phyloP scores from a whole-genome alignment of 306 rosid genomes.

The Lablab purpureus region DNA sequence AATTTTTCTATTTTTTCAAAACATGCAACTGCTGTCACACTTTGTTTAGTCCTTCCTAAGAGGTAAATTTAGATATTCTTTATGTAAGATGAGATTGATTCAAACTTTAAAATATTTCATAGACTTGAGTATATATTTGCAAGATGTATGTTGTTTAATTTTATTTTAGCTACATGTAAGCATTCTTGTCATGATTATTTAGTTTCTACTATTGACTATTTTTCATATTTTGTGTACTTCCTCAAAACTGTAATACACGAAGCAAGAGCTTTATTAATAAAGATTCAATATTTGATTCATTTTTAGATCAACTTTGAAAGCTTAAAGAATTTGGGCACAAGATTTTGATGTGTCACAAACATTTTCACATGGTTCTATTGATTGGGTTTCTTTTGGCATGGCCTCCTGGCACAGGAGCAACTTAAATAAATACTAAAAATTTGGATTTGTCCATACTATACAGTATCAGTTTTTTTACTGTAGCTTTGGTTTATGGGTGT shows the following conservation, averaged over 20 bases:
- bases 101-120: slow-evolving; percentile 6
- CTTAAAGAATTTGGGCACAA: slow-evolving; percentile 16
- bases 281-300: slow-evolving; percentile 19
- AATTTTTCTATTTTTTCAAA: slow-evolving; percentile 92
- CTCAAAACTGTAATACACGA: slow-evolving; percentile 1
- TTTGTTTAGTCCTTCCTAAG: slow-evolving; percentile 68
- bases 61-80: slow-evolving; percentile 59
- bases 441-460: slow-evolving; percentile 17
- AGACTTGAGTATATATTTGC: neutral
- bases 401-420: slow-evolving; percentile 12
- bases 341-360: neutral
- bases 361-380: slow-evolving; percentile 25
- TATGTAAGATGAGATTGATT: neutral
- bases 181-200: slow-evolving; percentile 16
- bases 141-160: neutral
- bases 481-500: slow-evolving; percentile 10
- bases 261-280: slow-evolving; percentile 18
- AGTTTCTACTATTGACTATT: slow-evolving; percentile 14
- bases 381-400: slow-evolving; percentile 30
- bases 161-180: slow-evolving; percentile 5
- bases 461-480: slow-evolving; percentile 20
- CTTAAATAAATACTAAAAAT: slow-evolving; percentile 10
- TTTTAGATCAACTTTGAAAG: slow-evolving; percentile 17
- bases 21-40: slow-evolving; percentile 87
- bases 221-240: neutral